These are phyloP conservation scores for Naegleria lovaniensis DNA, from an alignment of 208 protist genomes.

Conservation along the genomic window DNA sequence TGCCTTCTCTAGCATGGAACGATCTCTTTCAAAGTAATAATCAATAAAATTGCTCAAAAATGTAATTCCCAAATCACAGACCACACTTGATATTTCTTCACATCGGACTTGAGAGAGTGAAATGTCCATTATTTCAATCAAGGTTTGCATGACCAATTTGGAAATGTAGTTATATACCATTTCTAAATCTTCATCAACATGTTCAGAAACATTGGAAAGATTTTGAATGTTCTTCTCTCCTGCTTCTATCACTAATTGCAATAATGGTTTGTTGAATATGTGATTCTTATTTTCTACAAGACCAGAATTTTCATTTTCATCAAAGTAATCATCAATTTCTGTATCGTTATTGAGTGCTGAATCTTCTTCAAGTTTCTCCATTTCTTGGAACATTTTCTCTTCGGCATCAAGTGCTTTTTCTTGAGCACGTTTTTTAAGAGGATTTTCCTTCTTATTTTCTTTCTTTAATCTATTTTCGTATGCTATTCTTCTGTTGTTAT, in stretches of 20 bases:
- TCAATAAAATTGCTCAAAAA: neutral
- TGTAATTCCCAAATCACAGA: neutral
- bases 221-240: neutral
- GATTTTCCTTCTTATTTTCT: neutral
- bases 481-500: neutral
- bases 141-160: neutral
- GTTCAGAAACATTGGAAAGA: neutral
- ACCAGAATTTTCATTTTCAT: neutral
- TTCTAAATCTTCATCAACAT: neutral
- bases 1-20: neutral
- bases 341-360: neutral
- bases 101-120: neutral
- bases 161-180: neutral
- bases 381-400: neutral
- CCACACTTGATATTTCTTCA: slow-evolving; percentile 8
- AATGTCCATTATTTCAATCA: neutral
- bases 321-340: slow-evolving; percentile 4
- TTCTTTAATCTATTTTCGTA: neutral
- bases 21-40: neutral
- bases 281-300: neutral
- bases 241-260: neutral
- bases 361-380: neutral
- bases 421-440: neutral
- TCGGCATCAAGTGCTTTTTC: neutral
- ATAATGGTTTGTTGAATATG: neutral